Conservation (phyloP, 148 eudicot species). For the Rhododendron mucronatum region DNA sequence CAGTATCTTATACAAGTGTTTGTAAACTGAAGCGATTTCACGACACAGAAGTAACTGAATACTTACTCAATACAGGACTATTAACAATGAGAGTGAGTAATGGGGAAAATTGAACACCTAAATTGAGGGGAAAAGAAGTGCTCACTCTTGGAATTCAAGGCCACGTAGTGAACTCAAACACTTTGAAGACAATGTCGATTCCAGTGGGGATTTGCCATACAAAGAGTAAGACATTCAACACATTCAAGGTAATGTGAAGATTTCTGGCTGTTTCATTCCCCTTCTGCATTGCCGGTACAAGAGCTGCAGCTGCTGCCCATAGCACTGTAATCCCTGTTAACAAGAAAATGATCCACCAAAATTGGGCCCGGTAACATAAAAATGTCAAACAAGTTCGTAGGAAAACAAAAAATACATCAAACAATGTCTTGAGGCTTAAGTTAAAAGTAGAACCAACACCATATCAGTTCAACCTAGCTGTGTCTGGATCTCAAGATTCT, state of each 20-base stretch:
- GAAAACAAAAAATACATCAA: not conserved
- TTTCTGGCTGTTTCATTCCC: conserved; percentile 91
- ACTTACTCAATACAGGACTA: not conserved
- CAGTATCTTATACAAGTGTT: not conserved
- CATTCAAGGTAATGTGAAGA: conserved; percentile 85
- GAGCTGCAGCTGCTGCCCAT: conserved; percentile 95
- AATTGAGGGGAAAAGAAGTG: not conserved
- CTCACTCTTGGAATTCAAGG: conserved; percentile 39
- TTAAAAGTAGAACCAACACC: not conserved
- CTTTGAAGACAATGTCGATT: conserved; percentile 74
- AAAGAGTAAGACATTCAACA: conserved; percentile 69
- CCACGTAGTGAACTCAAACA: conserved; percentile 87
- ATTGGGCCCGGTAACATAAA: not conserved
- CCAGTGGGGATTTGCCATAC: conserved; percentile 97
- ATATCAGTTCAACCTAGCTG: not conserved
- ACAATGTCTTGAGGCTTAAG: not conserved
- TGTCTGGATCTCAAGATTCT: not conserved
- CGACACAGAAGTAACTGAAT: not conserved
- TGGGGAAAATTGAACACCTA: not conserved
- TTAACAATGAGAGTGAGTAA: not conserved
- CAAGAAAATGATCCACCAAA: not conserved
- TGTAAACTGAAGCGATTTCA: not conserved
- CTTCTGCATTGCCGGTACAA: conserved; percentile 97
- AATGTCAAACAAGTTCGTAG: not conserved
- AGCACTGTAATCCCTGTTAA: conserved; percentile 79